These are phyloP conservation scores for Alnus glutinosa DNA, from an alignment of 306 rosid species.

Conservation along the genomic window DNA sequence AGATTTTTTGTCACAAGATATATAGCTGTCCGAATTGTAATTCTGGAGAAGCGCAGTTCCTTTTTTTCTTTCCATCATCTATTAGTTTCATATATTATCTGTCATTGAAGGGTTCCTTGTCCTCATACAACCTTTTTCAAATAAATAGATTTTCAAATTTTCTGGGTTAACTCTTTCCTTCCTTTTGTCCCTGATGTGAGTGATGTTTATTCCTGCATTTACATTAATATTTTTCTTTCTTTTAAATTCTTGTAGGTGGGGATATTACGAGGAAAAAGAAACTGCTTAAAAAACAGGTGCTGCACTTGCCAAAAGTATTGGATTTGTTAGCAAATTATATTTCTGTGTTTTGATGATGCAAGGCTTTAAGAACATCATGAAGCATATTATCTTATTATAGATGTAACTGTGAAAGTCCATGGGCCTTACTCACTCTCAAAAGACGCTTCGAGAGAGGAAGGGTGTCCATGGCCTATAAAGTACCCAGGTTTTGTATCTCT, in stretches of 20 bases:
- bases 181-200: conserved; percentile 13
- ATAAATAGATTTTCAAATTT: conserved; percentile 17
- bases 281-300: conserved; percentile 86
- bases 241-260: conserved; percentile 59
- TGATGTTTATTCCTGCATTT: conserved; percentile 11
- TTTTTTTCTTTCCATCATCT: background rate
- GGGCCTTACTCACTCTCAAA: too few relatives aligned
- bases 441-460: too few relatives aligned
- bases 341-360: background rate
- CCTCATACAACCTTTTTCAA: conserved; percentile 8
- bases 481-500: too few relatives aligned
- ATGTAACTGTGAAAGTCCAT: too few relatives aligned
- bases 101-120: conserved; percentile 7
- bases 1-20: background rate
- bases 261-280: conserved; percentile 88
- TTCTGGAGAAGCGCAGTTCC: conserved; percentile 2
- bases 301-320: background rate
- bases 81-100: background rate
- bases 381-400: background rate
- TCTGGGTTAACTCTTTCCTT: conserved; percentile 3
- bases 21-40: conserved; percentile 10
- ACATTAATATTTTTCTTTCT: conserved; percentile 2
- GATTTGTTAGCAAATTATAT: background rate
- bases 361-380: background rate
- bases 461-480: too few relatives aligned